phyloP scores from a whole-genome alignment of 345 rosid species.

The Angophora floribunda region DNA sequence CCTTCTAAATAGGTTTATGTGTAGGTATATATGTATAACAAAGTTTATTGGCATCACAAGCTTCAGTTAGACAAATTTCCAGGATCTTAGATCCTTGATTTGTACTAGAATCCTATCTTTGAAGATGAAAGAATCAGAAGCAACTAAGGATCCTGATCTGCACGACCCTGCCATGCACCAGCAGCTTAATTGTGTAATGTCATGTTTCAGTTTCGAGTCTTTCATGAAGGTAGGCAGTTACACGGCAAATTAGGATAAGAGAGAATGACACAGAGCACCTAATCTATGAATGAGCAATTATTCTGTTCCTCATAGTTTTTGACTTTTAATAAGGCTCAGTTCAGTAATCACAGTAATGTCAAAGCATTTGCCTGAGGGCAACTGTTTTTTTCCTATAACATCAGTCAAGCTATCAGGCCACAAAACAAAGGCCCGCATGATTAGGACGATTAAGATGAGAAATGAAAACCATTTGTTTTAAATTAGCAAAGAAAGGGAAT shows the following conservation, averaged over 20 bases:
- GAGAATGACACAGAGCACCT: background rate
- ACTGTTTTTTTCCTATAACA: background rate
- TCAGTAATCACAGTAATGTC: background rate
- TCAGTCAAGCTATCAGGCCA: background rate
- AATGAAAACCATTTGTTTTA: background rate
- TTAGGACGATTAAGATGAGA: background rate
- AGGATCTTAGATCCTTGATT: background rate
- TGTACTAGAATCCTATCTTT: background rate
- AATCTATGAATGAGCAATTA: background rate
- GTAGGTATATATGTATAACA: background rate
- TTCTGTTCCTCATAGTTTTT: background rate
- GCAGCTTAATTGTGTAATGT: background rate
- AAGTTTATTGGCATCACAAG: background rate
- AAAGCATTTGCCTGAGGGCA: background rate
- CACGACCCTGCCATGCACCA: background rate
- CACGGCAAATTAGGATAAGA: background rate
- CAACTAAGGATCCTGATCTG: background rate
- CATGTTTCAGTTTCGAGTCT: background rate
- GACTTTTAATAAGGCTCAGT: background rate
- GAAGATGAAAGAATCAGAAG: background rate
- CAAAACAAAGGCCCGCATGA: background rate
- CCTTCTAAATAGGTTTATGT: background rate
- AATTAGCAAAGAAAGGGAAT: background rate
- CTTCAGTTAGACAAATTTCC: background rate
- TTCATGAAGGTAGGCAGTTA: background rate